Evolutionary conservation across 2,329 filamentous ascomycete genomes (phyloP).

Genomic region (Camillea tinctor): DNA sequence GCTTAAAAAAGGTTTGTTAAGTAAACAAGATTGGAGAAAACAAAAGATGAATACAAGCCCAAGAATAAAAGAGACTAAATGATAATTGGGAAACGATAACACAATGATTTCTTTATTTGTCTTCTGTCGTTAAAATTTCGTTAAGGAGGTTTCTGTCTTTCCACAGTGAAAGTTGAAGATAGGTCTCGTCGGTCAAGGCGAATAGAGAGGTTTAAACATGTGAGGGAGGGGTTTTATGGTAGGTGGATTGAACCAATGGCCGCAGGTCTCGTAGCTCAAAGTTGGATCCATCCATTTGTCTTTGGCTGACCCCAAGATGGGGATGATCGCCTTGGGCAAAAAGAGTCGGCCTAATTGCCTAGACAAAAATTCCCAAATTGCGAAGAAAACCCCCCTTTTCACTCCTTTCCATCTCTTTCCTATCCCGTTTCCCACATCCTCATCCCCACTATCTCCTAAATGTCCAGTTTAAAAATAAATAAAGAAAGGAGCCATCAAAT

Average conservation of each 20-base stretch:
- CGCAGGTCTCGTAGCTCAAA: background rate
- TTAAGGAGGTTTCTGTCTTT: background rate
- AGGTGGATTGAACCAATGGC: background rate
- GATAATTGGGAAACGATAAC: background rate
- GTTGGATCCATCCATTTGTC: background rate
- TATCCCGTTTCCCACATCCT: background rate
- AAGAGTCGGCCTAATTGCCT: background rate
- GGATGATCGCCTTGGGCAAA: background rate
- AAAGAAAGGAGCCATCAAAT: conserved; percentile 22
- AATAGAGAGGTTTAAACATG: background rate
- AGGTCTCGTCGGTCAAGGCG: background rate
- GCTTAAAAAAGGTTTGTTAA: too few species aligned
- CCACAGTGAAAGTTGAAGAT: background rate
- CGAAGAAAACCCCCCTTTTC: background rate
- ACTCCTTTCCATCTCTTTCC: background rate
- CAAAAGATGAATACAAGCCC: background rate
- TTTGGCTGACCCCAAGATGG: background rate
- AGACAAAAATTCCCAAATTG: background rate
- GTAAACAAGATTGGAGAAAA: background rate
- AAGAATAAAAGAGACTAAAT: background rate
- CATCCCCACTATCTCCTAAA: conserved; percentile 1
- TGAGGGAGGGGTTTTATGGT: background rate
- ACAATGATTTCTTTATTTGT: background rate
- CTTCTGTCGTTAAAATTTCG: too few species aligned
- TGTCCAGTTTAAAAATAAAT: conserved; percentile 1